These are phyloP conservation scores for Zopfia rhizophila DNA, from an alignment of 2,329 filamentous ascomycete genomes.

Conservation along the genomic window DNA sequence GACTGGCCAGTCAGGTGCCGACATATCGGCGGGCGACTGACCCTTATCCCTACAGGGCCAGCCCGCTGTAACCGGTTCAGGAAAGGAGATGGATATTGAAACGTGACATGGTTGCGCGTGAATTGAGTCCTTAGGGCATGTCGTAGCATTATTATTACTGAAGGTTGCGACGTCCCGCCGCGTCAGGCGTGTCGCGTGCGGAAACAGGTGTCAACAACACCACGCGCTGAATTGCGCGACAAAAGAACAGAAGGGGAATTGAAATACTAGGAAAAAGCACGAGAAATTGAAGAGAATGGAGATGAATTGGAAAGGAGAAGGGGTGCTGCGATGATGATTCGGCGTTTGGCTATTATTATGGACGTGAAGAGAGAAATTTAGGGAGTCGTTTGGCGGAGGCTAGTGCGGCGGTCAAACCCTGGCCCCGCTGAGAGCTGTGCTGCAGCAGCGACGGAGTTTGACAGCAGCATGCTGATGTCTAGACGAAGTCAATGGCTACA, in stretches of 20 bases:
- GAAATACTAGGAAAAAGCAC: conserved; percentile 25
- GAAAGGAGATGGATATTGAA: conserved; percentile 27
- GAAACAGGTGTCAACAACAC: conserved; percentile 26
- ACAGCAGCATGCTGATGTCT: too few relatives aligned
- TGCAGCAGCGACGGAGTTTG: too few relatives aligned
- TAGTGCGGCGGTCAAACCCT: conserved; percentile 3
- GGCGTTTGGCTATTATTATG: conserved; percentile 13
- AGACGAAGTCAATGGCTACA: too few relatives aligned
- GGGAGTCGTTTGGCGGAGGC: conserved; percentile 12
- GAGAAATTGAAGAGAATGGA: conserved; percentile 17
- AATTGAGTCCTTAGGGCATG: conserved; percentile 23
- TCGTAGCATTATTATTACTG: conserved; percentile 43
- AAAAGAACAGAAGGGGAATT: conserved; percentile 16
- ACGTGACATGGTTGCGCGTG: conserved; percentile 31
- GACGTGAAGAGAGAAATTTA: conserved; percentile 15
- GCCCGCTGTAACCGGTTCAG: conserved; percentile 34
- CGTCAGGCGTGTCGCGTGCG: conserved; percentile 34
- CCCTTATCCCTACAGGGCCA: conserved; percentile 25
- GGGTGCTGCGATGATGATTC: conserved; percentile 2
- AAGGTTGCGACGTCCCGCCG: conserved; percentile 15
- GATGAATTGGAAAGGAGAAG: conserved; percentile 5
- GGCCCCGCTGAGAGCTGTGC: background rate
- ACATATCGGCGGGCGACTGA: conserved; percentile 15
- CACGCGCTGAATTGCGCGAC: conserved; percentile 14
- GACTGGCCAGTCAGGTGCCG: conserved; percentile 47